phyloP scores from a whole-genome alignment of 495 filamentous ascomycete genomes.

The Penicillium paradoxum region DNA sequence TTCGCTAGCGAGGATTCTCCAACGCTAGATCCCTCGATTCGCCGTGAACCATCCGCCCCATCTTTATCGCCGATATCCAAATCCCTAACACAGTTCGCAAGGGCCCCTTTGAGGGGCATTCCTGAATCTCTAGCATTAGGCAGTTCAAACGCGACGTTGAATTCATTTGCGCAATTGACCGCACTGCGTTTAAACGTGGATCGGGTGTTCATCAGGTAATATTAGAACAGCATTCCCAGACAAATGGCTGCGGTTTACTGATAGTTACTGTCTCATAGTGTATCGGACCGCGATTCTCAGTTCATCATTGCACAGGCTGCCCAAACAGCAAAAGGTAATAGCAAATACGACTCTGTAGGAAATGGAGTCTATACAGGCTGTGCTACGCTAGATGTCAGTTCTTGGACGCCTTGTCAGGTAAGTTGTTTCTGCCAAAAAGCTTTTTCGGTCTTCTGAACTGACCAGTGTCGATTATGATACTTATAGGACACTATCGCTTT shows the following conservation, averaged over 20 bases:
- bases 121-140: constrained; percentile 25
- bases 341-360: constrained; percentile 30
- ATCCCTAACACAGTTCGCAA: not conserved
- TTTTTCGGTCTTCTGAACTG: not conserved
- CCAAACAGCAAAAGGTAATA: constrained; percentile 32
- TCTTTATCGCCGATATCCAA: constrained; percentile 9
- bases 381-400: constrained; percentile 32
- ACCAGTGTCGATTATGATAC: not conserved
- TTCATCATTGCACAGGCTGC: constrained; percentile 54
- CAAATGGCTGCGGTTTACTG: not conserved
- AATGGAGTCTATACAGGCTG: constrained; percentile 45
- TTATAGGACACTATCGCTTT: constrained; percentile 28
- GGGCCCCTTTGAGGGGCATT: constrained; percentile 3
- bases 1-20: not conserved
- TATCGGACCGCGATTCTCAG: constrained; percentile 55
- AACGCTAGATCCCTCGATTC: not conserved
- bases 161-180: constrained; percentile 46
- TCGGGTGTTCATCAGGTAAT: constrained; percentile 40
- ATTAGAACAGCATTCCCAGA: constrained; percentile 6
- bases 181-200: constrained; percentile 45
- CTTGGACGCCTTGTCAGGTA: constrained; percentile 44
- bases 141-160: constrained; percentile 52
- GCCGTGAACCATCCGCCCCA: not conserved
- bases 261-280: constrained; percentile 18
- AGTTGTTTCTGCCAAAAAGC: not conserved